Percentiles rank a stretch among this genome's conserved stretches.
Evolutionary conservation across 345 rosid species (phyloP).

Genomic region (Conringia planisiliqua): DNA sequence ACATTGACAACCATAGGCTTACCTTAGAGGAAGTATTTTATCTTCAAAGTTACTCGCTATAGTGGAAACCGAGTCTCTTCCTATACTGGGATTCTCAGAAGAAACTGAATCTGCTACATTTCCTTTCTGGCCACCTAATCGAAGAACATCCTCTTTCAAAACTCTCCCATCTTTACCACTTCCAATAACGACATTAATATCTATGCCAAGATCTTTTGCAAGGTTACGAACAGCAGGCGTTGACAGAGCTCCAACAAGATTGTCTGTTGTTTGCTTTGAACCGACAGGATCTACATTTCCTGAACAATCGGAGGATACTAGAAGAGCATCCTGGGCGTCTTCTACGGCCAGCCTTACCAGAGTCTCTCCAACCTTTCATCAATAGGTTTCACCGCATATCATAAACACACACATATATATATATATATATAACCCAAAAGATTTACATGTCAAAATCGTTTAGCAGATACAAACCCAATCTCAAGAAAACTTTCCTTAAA

Average conservation of each 20-base stretch:
- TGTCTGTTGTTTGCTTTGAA: constrained; percentile 32
- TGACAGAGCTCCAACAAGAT: constrained; percentile 48
- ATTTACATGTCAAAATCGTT: neutral
- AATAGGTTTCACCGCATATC: neutral
- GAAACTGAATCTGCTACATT: constrained; percentile 31
- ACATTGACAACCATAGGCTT: neutral
- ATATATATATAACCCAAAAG: neutral
- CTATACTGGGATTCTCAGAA: constrained; percentile 24
- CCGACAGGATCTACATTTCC: constrained; percentile 17
- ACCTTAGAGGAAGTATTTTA: constrained; percentile 70
- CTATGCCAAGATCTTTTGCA: constrained; percentile 71
- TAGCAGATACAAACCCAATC: neutral
- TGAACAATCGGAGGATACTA: constrained; percentile 13
- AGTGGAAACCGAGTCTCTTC: constrained; percentile 33
- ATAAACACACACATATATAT: neutral
- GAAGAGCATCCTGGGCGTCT: constrained; percentile 36
- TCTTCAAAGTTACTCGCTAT: constrained; percentile 41
- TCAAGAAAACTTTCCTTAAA: neutral
- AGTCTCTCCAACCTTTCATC: constrained; percentile 82
- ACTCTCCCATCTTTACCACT: constrained; percentile 77
- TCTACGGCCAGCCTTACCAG: constrained; percentile 65
- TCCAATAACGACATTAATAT: constrained; percentile 56
- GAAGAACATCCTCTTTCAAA: constrained; percentile 72
- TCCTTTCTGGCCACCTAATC: constrained; percentile 49
- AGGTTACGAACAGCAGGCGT: constrained; percentile 81